These are phyloP conservation scores for Polytrichum commune DNA, from an alignment of 225 moss, liverwort and hornwort species.

Conservation along the genomic window DNA sequence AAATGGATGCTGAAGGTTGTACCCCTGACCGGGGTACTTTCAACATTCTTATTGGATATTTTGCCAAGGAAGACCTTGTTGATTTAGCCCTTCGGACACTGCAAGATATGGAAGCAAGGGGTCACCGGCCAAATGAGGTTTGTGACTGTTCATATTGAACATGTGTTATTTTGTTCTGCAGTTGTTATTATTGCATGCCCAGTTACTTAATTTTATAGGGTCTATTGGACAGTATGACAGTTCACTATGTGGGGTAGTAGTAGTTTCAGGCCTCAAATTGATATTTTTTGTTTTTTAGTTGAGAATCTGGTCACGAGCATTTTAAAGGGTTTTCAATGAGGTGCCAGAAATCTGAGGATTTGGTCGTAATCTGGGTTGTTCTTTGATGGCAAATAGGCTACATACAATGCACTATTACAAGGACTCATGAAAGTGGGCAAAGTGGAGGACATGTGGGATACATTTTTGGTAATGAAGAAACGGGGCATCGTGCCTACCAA, in stretches of 20 bases:
- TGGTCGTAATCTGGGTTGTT: neutral
- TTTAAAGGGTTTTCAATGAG: too few species aligned
- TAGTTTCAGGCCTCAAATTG: too few species aligned
- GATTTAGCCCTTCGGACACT: constrained; percentile 70
- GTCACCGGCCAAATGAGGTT: constrained; percentile 80
- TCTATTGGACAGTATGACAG: too few species aligned
- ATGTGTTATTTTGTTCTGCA: too few species aligned
- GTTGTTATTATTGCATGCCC: too few species aligned
- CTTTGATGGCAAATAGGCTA: constrained; percentile 38
- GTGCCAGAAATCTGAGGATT: too few species aligned
- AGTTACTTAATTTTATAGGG: too few species aligned
- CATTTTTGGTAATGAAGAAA: constrained; percentile 40
- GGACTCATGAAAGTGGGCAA: constrained; percentile 55
- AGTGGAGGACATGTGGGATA: constrained; percentile 46
- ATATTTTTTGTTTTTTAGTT: too few species aligned
- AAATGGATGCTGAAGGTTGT: constrained; percentile 72
- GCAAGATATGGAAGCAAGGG: constrained; percentile 76
- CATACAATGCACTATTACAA: constrained; percentile 53
- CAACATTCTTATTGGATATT: constrained; percentile 76
- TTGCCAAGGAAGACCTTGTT: constrained; percentile 67
- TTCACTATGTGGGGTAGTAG: too few species aligned
- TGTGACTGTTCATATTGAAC: neutral
- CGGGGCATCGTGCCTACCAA: constrained; percentile 36
- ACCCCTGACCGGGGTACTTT: constrained; percentile 77
- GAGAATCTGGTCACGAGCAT: too few species aligned